These are phyloP conservation scores for Oryza glumipatula DNA, from an alignment of 176 grass and related monocot species.

Conservation along the genomic window DNA sequence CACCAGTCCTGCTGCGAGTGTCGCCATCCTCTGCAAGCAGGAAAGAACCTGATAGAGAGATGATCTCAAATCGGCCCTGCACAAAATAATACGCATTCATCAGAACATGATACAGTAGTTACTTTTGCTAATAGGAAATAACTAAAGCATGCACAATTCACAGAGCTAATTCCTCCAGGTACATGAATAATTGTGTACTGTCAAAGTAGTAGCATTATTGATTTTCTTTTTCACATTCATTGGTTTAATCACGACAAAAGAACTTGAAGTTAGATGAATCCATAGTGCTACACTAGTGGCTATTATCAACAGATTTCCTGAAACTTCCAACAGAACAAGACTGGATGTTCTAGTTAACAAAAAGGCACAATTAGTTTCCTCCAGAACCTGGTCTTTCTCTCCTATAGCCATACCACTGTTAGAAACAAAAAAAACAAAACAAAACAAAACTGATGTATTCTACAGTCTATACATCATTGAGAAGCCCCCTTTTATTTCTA, in stretches of 20 bases:
- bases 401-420: neutral
- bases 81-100: conserved; percentile 21
- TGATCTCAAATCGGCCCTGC: conserved; percentile 98
- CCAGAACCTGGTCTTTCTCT: neutral
- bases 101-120: neutral
- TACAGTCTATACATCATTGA: neutral
- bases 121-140: neutral
- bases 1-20: conserved; percentile 92
- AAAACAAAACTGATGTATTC: neutral
- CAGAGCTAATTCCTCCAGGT: conserved; percentile 13
- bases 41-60: conserved; percentile 96
- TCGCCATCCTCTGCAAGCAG: conserved; percentile 89
- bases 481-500: neutral
- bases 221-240: neutral
- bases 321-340: neutral
- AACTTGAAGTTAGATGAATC: neutral
- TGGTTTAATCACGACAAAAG: neutral
- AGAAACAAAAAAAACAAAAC: neutral
- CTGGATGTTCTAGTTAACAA: conserved; percentile 3
- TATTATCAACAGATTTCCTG: neutral
- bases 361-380: conserved; percentile 14
- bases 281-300: neutral
- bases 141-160: conserved; percentile 3
- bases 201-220: neutral
- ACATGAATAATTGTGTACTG: neutral